A percentile compares a stretch with the other conserved stretches of the same genome.
phyloP scores from a whole-genome alignment of 2,329 filamentous ascomycete species.

The Aspergillus latus region DNA sequence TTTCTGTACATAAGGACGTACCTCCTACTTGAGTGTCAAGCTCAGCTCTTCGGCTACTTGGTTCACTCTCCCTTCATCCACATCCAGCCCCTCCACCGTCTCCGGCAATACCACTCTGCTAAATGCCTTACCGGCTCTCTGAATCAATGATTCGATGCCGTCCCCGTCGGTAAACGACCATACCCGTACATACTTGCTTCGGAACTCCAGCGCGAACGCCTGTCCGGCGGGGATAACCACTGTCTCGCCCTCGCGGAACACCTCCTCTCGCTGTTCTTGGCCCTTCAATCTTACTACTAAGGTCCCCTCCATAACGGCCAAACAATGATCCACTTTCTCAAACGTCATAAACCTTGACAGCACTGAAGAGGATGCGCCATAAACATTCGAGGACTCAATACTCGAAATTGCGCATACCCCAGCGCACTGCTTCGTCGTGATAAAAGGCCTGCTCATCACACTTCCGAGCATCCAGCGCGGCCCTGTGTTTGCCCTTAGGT shows the following conservation, averaged over 20 bases:
- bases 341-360: constrained; percentile 47
- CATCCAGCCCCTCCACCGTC: constrained; percentile 27
- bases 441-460: constrained; percentile 46
- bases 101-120: constrained; percentile 44
- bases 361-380: constrained; percentile 34
- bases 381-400: constrained; percentile 47
- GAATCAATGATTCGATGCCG: constrained; percentile 51
- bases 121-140: constrained; percentile 38
- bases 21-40: neutral
- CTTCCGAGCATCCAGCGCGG: constrained; percentile 36
- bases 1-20: neutral
- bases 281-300: constrained; percentile 44
- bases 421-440: constrained; percentile 48
- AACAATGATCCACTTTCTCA: constrained; percentile 52
- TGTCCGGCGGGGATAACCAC: constrained; percentile 51
- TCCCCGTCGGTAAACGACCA: constrained; percentile 52
- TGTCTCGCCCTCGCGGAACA: constrained; percentile 50
- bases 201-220: constrained; percentile 47
- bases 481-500: constrained; percentile 50
- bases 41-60: constrained; percentile 17
- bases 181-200: constrained; percentile 49
- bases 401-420: constrained; percentile 55
- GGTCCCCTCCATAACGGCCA: constrained; percentile 51
- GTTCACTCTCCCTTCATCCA: constrained; percentile 12
- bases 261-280: constrained; percentile 22